Evolutionary conservation across 176 grass and related monocot species (phyloP), one percentile per base, ranked within the genome.

Genomic region (Areca catechu): DNA sequence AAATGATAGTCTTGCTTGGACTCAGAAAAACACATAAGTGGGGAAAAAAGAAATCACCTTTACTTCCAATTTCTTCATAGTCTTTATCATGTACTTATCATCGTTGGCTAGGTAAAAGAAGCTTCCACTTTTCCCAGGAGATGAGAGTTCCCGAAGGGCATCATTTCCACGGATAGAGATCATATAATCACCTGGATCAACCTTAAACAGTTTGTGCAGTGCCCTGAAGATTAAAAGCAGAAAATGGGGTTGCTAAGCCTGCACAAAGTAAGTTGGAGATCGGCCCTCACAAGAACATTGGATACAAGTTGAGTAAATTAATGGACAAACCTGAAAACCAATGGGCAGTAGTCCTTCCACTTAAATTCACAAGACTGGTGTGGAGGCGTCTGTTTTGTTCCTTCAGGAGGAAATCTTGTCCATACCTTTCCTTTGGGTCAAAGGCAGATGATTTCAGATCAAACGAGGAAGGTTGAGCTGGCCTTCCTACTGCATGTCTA

Each of bases 361-460:
- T 73, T 77, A 34, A 95, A 95, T 30, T 95, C 89, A 28, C 77
- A 79, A 15, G 80, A 95, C 21, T 88, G 84, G 52, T 95, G 89
- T 4, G 89, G 83, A 72, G 89, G 84, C 23, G 89, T 95, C 5
- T 73, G 66, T 58, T 95, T 95, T 14, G 84, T 84, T 74, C 84
- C 89, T 66, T 95, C 84, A 0, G 89, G 89, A 23, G 89, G 84
- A 63, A 95, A 95, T 66, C 71, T 88, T 21, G 80, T 95, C 89
- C 89, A 95, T 5, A 95, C 77, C 71, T 95, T 95, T 95, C 89
- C 24, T 95, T 95, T 14, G 89, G 84, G 68, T 95, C 84, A 57
- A 95, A 95, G 28, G 89, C 80, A 12, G 77, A 88, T 49, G 89
- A 48, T 75, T 95, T 95, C 6, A 95, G 84, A 51, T 95, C 84